A percentile compares a stretch with the other conserved stretches of the same genome.
Conservation (phyloP, 1,284 basidiomycete species). For the Puccinia hordei region DNA sequence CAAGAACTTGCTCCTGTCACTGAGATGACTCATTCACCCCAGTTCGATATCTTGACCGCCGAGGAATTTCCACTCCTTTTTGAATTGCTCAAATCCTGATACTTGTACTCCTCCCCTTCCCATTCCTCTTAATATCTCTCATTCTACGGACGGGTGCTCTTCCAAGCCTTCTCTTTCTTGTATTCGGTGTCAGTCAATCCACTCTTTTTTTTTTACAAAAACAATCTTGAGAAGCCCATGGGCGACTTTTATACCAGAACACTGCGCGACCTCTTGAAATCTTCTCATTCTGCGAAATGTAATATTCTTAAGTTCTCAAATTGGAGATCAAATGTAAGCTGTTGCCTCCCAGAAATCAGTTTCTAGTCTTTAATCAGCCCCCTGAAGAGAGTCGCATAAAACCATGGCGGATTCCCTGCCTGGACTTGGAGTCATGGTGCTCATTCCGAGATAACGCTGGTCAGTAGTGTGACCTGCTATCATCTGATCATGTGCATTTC, state of each 20-base stretch:
- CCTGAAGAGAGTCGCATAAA: too few relatives aligned
- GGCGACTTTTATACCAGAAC: background rate
- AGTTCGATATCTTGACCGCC: background rate
- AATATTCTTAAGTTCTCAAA: background rate
- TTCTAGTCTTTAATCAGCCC: too few relatives aligned
- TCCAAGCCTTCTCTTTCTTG: background rate
- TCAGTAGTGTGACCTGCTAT: too few relatives aligned
- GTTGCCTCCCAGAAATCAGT: too few relatives aligned
- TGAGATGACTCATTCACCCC: too few relatives aligned
- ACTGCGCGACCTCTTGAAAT: background rate
- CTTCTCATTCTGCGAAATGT: background rate
- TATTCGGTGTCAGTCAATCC: background rate
- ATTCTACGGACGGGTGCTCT: background rate
- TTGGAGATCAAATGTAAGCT: too few relatives aligned
- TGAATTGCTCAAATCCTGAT: slow-evolving; percentile 15
- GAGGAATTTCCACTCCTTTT: slow-evolving; percentile 12
- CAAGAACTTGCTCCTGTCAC: background rate
- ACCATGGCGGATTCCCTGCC: too few relatives aligned
- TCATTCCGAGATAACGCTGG: background rate
- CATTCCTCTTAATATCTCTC: background rate
- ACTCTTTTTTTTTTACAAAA: background rate
- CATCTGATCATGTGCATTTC: too few relatives aligned
- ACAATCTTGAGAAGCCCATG: background rate
- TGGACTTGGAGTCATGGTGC: background rate
- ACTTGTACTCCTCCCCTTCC: too few relatives aligned